Evolutionary conservation across 306 rosid genomes (phyloP), one percentile per base, ranked within the genome.

Genomic region (Quercus cerris): DNA sequence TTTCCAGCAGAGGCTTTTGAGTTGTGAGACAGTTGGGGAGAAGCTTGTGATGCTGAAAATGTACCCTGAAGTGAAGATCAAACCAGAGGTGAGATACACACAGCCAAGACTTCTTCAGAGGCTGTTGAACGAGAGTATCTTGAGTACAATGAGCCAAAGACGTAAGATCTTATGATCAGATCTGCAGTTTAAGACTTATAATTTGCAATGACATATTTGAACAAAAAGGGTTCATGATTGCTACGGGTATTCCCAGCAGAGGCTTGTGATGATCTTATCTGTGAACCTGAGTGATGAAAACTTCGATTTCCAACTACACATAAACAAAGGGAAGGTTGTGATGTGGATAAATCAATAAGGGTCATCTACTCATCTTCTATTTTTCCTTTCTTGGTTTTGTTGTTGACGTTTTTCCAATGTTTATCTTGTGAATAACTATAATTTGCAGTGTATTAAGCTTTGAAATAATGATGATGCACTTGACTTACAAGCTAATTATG

Each of bases 191-290:
- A 31, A 31, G 81, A 83, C 75, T 64, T 44, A 54, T n/a, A 5
- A 51, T 4, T 41, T 41, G 49, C 49, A 41, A 41, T 41, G 49
- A 41, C 49, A 41, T 41, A 9, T 41, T 27, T 27, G 28, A 27
- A 2, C 3, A 27, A 27, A 27, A 27, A 27, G 28, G 28, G 28
- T 27, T 27, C 28, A 27, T 27, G 28, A 27, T 27, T 27, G 28
- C 28, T 27, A 27, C 28, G 28, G 28, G 28, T 27, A 27, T 27
- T 27, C 28, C 28, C 52, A 20, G 91, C 81, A 55, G 98, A 94
- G 87, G 98, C 98, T 70, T 94, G 97, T 81, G 98, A 75, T 79
- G 11, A 46, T 90, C 33, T 30, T 31, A 31, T 94, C 89, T 94
- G 97, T 49, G 97, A 91, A 64, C 87, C 62, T 0, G 97, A 94